Conservation (phyloP, 768 basidiomycete genomes). For the Gloeopeniophorella convolvens region DNA sequence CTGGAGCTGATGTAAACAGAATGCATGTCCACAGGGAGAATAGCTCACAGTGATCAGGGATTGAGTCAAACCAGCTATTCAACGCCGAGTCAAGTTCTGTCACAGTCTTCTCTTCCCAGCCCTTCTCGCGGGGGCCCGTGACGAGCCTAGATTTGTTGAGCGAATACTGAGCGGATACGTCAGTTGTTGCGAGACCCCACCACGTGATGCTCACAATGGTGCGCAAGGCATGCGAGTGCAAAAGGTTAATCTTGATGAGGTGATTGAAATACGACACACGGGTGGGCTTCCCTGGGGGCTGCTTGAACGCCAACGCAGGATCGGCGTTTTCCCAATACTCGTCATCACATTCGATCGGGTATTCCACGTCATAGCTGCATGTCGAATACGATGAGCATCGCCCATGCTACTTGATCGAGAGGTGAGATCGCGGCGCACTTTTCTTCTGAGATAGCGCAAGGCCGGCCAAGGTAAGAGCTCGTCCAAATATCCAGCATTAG, state of each 20-base stretch:
- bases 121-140: conserved; percentile 12
- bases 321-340: conserved; percentile 18
- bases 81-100: conserved; percentile 21
- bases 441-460: conserved; percentile 66
- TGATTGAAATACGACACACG: conserved; percentile 47
- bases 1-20: conserved; percentile 13
- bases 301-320: conserved; percentile 40
- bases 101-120: conserved; percentile 21
- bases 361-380: conserved; percentile 21
- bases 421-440: conserved; percentile 34
- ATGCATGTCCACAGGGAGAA: not conserved
- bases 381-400: conserved; percentile 20
- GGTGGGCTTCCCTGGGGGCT: conserved; percentile 55
- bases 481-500: conserved; percentile 39
- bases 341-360: conserved; percentile 19
- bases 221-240: conserved; percentile 54
- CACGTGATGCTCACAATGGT: conserved; percentile 42
- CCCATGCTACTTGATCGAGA: not conserved
- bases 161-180: conserved; percentile 16
- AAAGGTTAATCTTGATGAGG: conserved; percentile 51
- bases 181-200: not conserved
- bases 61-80: conserved; percentile 32
- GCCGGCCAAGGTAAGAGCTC: conserved; percentile 53
- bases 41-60: conserved; percentile 34
- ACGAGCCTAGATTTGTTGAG: conserved; percentile 13